Evolutionary conservation across 345 rosid genomes (phyloP).

Genomic region (Cardamine occulta): DNA sequence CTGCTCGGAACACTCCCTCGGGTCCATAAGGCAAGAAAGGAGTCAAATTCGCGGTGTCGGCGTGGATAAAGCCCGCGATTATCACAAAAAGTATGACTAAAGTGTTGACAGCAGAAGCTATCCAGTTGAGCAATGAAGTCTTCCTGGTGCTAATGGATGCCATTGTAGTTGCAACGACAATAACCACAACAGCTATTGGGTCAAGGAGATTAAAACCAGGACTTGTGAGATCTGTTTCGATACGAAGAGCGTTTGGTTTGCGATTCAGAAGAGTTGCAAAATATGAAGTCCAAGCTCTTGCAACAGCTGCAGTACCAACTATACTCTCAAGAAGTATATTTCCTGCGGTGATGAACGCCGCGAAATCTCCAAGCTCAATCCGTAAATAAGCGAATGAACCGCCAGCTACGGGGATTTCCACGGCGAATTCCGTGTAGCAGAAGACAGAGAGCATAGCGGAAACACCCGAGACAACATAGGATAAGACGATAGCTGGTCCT

Average conservation of each 20-base stretch:
- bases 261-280: slow-evolving; percentile 76
- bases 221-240: slow-evolving; percentile 46
- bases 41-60: slow-evolving; percentile 46
- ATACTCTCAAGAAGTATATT: slow-evolving; percentile 80
- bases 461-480: slow-evolving; percentile 56
- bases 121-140: slow-evolving; percentile 63
- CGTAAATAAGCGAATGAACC: slow-evolving; percentile 66
- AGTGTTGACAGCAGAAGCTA: slow-evolving; percentile 56
- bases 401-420: slow-evolving; percentile 63
- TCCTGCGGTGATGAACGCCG: slow-evolving; percentile 79
- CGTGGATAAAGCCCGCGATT: slow-evolving; percentile 53
- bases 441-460: slow-evolving; percentile 53
- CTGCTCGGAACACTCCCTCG: slow-evolving; percentile 54
- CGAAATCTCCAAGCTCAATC: slow-evolving; percentile 83
- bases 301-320: slow-evolving; percentile 75
- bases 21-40: slow-evolving; percentile 56
- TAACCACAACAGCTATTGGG: slow-evolving; percentile 54
- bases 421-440: slow-evolving; percentile 62
- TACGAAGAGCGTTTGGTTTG: slow-evolving; percentile 54
- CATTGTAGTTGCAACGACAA: slow-evolving; percentile 47
- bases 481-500: slow-evolving; percentile 59
- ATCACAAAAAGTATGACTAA: slow-evolving; percentile 56
- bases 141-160: slow-evolving; percentile 61
- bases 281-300: slow-evolving; percentile 86
- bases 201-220: slow-evolving; percentile 54